Conservation (phyloP, 345 rosid genomes). For the Arabis alpina region DNA sequence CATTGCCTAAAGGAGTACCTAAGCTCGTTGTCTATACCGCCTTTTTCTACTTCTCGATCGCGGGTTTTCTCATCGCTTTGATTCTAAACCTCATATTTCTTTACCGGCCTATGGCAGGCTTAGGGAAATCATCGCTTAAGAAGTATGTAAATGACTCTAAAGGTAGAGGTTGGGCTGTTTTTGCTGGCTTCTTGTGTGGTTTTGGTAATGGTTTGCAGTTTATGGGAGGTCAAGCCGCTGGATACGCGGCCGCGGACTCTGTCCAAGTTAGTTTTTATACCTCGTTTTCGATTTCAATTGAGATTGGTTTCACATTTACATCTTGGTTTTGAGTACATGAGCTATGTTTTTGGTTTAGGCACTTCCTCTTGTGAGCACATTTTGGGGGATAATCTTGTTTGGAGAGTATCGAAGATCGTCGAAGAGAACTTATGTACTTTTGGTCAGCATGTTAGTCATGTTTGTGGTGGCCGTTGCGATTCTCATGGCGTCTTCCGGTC, state of each 20-base stretch:
- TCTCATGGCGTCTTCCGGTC: slow-evolving; percentile 87
- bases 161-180: slow-evolving; percentile 78
- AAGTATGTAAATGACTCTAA: slow-evolving; percentile 67
- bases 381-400: slow-evolving; percentile 79
- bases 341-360: slow-evolving; percentile 57
- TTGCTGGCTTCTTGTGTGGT: slow-evolving; percentile 80
- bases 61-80: slow-evolving; percentile 64
- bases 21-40: slow-evolving; percentile 74
- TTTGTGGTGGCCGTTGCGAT: slow-evolving; percentile 72
- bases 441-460: slow-evolving; percentile 72
- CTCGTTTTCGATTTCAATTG: background rate
- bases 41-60: slow-evolving; percentile 75
- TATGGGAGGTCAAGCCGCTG: slow-evolving; percentile 93
- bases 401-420: slow-evolving; percentile 88
- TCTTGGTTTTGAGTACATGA: slow-evolving; percentile 7
- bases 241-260: slow-evolving; percentile 88
- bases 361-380: slow-evolving; percentile 88
- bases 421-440: slow-evolving; percentile 60
- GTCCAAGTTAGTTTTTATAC: slow-evolving; percentile 60
- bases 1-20: slow-evolving; percentile 73
- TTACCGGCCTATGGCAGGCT: slow-evolving; percentile 60
- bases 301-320: background rate
- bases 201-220: slow-evolving; percentile 87
- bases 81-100: slow-evolving; percentile 66
- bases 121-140: slow-evolving; percentile 65